Evolutionary conservation across 805 yeast genomes (phyloP).

Genomic region (Cyberlindnera mycetangii): DNA sequence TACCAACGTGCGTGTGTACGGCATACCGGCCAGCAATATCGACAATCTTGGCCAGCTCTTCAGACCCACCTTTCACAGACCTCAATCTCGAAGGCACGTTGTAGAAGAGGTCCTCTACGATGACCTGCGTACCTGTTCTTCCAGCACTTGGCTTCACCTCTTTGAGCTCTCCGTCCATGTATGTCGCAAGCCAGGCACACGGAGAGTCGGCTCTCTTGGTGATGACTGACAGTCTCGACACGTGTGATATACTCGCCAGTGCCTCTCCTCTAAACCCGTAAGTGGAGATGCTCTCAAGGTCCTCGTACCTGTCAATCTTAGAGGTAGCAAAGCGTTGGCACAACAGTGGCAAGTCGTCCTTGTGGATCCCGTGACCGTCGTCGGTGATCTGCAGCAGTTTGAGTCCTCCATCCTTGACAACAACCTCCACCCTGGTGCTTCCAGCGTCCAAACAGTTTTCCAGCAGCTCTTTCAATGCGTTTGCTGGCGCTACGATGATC

Average conservation of each 20-base stretch:
- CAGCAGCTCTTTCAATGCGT: slow-evolving; percentile 88
- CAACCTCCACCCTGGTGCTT: slow-evolving; percentile 67
- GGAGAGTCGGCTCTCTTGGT: slow-evolving; percentile 61
- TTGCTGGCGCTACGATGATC: slow-evolving; percentile 88
- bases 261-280: slow-evolving; percentile 98
- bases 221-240: slow-evolving; percentile 74
- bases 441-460: slow-evolving; percentile 92
- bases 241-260: slow-evolving; percentile 88
- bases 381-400: slow-evolving; percentile 85
- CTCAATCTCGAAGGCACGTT: slow-evolving; percentile 78
- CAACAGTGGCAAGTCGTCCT: slow-evolving; percentile 70
- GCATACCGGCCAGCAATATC: slow-evolving; percentile 86
- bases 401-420: slow-evolving; percentile 90
- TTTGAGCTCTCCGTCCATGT: slow-evolving; percentile 59
- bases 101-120: slow-evolving; percentile 86
- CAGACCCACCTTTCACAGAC: slow-evolving; percentile 61
- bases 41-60: slow-evolving; percentile 72
- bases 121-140: slow-evolving; percentile 76
- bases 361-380: slow-evolving; percentile 79
- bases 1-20: slow-evolving; percentile 67
- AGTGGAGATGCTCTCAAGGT: slow-evolving; percentile 65
- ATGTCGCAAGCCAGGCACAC: slow-evolving; percentile 72
- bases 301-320: slow-evolving; percentile 71
- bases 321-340: slow-evolving; percentile 94
- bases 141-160: slow-evolving; percentile 73